These are phyloP conservation scores for Claviceps purpurea DNA, from an alignment of 2,329 filamentous ascomycete genomes.

Conservation along the genomic window DNA sequence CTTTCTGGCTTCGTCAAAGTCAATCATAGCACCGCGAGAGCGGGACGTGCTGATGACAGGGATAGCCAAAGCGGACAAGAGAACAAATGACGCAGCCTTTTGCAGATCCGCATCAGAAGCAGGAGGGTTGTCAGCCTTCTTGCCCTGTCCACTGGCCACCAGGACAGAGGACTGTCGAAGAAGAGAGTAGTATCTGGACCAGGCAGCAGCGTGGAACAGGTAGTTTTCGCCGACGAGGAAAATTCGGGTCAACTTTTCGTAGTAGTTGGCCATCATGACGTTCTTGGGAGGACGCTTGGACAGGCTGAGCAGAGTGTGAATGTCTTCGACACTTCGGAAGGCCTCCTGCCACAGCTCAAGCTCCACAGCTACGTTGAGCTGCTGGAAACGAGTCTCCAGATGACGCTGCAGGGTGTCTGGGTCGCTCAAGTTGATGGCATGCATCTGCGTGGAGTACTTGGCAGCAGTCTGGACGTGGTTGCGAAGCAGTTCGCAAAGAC, in stretches of 20 bases:
- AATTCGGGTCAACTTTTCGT: slow-evolving; percentile 96
- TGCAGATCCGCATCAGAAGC: slow-evolving; percentile 82
- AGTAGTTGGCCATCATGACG: slow-evolving; percentile 99
- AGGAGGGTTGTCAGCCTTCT: slow-evolving; percentile 89
- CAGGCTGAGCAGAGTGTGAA: slow-evolving; percentile 89
- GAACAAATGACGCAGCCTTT: slow-evolving; percentile 88
- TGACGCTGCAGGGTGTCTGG: slow-evolving; percentile 95
- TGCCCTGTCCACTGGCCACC: slow-evolving; percentile 70
- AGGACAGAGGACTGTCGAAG: slow-evolving; percentile 79
- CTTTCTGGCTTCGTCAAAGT: slow-evolving; percentile 93
- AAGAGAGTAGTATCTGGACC: slow-evolving; percentile 94
- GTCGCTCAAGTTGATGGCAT: slow-evolving; percentile 97
- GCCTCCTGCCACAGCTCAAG: slow-evolving; percentile 98
- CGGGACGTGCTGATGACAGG: slow-evolving; percentile 97
- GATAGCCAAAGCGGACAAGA: slow-evolving; percentile 90
- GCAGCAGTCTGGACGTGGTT: slow-evolving; percentile 98
- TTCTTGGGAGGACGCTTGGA: slow-evolving; percentile 98
- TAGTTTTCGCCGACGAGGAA: slow-evolving; percentile 99
- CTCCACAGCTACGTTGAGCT: slow-evolving; percentile 95
- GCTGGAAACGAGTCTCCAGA: slow-evolving; percentile 94
- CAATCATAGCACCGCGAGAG: slow-evolving; percentile 87
- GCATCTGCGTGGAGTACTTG: slow-evolving; percentile 98
- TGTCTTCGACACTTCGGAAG: slow-evolving; percentile 97
- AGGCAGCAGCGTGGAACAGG: slow-evolving; percentile 95
- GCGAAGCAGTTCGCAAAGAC: slow-evolving; percentile 91